These are phyloP conservation scores for Pholiota conissans DNA, from an alignment of 768 basidiomycete genomes.

Conservation along the genomic window DNA sequence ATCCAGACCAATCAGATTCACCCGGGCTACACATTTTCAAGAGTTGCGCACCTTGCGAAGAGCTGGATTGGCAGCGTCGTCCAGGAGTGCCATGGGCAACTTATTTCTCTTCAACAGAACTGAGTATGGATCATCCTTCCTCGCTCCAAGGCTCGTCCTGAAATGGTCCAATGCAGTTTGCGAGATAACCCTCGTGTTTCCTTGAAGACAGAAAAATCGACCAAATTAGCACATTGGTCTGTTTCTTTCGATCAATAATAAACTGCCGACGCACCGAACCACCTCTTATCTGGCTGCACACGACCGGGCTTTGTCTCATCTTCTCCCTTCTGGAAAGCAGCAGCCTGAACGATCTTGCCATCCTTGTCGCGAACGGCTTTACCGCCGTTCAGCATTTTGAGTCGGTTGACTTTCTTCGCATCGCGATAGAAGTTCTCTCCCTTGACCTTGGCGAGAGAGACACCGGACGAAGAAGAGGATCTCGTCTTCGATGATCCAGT, in stretches of 20 bases:
- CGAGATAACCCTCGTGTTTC: constrained; percentile 98
- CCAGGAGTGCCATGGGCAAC: constrained; percentile 93
- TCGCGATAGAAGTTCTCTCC: constrained; percentile 99
- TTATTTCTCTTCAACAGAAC: constrained; percentile 94
- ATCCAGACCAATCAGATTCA: constrained; percentile 9
- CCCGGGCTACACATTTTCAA: constrained; percentile 8
- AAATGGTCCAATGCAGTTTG: constrained; percentile 97
- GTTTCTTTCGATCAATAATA: not conserved
- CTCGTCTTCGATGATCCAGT: constrained; percentile 37
- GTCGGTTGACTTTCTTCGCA: constrained; percentile 81
- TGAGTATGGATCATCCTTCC: constrained; percentile 93
- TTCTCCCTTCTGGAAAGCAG: constrained; percentile 95
- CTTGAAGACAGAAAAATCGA: constrained; percentile 35
- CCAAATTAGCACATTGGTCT: not conserved
- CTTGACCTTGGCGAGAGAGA: constrained; percentile 70
- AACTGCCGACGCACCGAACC: constrained; percentile 80
- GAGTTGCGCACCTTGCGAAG: constrained; percentile 61
- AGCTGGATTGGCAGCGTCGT: constrained; percentile 84
- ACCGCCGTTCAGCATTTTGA: constrained; percentile 93
- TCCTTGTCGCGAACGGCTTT: constrained; percentile 89
- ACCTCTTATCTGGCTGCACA: constrained; percentile 92
- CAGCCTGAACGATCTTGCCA: constrained; percentile 91
- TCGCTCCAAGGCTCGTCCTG: constrained; percentile 79
- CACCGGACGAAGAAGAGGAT: constrained; percentile 49
- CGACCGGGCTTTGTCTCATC: constrained; percentile 86